Base-by-base conservation (phyloP, 2,329 filamentous ascomycete species). In the Fragosphaeria purpurea region DNA sequence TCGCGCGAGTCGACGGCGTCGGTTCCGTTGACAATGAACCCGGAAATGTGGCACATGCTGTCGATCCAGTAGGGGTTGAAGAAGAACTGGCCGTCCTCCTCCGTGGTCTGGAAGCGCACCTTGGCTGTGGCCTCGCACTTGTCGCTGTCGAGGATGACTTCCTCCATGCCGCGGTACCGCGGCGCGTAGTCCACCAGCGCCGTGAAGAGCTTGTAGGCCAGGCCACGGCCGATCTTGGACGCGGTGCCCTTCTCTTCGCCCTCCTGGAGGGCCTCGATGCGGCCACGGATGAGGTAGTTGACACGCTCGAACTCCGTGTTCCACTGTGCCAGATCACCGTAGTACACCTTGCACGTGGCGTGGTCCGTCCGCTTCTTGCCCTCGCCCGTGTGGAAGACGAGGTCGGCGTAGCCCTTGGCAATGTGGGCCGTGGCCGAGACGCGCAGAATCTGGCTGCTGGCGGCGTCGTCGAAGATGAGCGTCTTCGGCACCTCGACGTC, bases 191-290 rank as follows among this genome's bases (percentile, higher is more conserved):
- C 75, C 6, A 82, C 79, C 0, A 82, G 65, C 41, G 75, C 72
- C 9, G 64, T 59, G 58, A 80, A 79, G 1, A 80, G 75, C 68
- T 89, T 90, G 75, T 93, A 93, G 11, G 84, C 83, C 69, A 89
- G 79, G 37, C 84, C 84, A 32, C 84, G 80, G 46, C 84, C 78
- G 55, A 89, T 77, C 67, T 86, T 85, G 63, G 85, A 84, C 33
- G 84, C 83, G 50, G 77, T 75, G 40, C 85, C 85, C 37, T 71
- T 74, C 58, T 77, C 69, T 50, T 85, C 82, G 53, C 80, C 83
- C 55, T 77, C 68, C 57, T 74, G 69, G 3, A 84, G 73, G 32
- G 71, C 66, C 22, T 81, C 71, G 50, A 84, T 74, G 50, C 81
- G 77, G 30, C 72, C 74, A 59, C 80, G 78, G 61, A 91, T 80